Evolutionary conservation across 805 yeast species (phyloP).

Genomic region (Candida endomychidarum): DNA sequence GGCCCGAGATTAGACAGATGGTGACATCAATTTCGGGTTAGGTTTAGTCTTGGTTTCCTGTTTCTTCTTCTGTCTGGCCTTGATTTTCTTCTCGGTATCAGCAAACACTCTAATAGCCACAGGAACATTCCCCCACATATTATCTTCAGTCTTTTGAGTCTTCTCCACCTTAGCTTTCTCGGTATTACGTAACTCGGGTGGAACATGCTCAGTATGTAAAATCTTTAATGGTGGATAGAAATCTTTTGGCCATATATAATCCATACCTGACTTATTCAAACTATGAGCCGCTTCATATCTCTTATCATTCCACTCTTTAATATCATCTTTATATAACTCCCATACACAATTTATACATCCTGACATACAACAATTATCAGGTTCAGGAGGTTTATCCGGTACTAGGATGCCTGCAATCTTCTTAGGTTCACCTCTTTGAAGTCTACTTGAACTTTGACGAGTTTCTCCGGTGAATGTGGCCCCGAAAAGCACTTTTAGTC

Average conservation of each 20-base stretch:
- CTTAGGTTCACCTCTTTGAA: constrained; percentile 35
- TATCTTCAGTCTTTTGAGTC: constrained; percentile 20
- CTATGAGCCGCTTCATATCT: constrained; percentile 56
- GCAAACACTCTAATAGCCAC: constrained; percentile 79
- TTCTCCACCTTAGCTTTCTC: constrained; percentile 3
- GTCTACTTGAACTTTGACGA: constrained; percentile 39
- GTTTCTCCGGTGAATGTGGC: constrained; percentile 55
- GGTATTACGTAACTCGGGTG: constrained; percentile 31
- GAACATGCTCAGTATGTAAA: constrained; percentile 34
- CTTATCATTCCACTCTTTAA: constrained; percentile 72
- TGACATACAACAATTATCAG: constrained; percentile 96
- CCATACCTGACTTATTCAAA: constrained; percentile 29
- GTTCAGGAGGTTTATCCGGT: constrained; percentile 83
- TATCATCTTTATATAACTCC: constrained; percentile 88
- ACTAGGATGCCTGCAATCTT: constrained; percentile 63
- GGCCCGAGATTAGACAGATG: no score
- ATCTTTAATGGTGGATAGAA: constrained; percentile 40
- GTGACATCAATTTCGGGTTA: not conserved
- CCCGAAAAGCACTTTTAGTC: constrained; percentile 53
- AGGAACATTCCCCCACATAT: constrained; percentile 58
- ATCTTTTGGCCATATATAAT: constrained; percentile 46
- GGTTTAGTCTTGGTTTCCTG: not conserved
- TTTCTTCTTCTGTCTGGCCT: constrained; percentile 22
- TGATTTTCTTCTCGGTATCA: constrained; percentile 70
- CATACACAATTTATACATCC: constrained; percentile 97